Conservation (phyloP, 1,284 basidiomycete genomes). For the Rhodotorula sp. region DNA sequence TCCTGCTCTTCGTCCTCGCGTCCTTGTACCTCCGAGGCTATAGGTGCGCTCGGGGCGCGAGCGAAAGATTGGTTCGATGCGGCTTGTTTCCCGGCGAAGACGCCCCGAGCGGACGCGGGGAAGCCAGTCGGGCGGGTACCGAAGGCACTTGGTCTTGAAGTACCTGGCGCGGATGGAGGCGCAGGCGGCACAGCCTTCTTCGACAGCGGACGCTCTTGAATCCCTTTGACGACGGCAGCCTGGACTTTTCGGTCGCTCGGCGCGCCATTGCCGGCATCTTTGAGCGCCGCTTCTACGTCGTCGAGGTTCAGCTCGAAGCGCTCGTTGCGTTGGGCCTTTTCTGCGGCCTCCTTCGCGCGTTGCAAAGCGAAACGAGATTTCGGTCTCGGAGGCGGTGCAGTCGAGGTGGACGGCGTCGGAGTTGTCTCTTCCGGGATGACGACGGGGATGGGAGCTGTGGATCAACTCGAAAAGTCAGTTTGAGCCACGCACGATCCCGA, state of each 20-base stretch:
- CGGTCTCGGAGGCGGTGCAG: constrained; percentile 16
- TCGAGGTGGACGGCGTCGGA: background rate
- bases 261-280: background rate
- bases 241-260: background rate
- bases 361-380: constrained; percentile 39
- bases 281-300: background rate
- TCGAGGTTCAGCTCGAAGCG: constrained; percentile 39
- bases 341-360: constrained; percentile 29
- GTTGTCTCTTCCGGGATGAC: background rate
- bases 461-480: too few relatives aligned
- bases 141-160: background rate
- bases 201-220: constrained; percentile 25
- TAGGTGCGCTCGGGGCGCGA: background rate
- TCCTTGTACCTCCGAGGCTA: background rate
- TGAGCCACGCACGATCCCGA: background rate
- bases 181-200: background rate
- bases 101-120: constrained; percentile 18
- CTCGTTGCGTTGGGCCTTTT: constrained; percentile 8
- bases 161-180: constrained; percentile 29
- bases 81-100: constrained; percentile 11
- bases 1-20: background rate
- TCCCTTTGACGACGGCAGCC: constrained; percentile 31
- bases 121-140: constrained; percentile 17
- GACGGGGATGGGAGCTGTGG: constrained; percentile 18
- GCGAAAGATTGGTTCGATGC: background rate